A percentile compares a stretch with the other conserved stretches of the same genome.
Conservation (phyloP, 2,329 filamentous ascomycete species). For the Ilyonectria sp. region DNA sequence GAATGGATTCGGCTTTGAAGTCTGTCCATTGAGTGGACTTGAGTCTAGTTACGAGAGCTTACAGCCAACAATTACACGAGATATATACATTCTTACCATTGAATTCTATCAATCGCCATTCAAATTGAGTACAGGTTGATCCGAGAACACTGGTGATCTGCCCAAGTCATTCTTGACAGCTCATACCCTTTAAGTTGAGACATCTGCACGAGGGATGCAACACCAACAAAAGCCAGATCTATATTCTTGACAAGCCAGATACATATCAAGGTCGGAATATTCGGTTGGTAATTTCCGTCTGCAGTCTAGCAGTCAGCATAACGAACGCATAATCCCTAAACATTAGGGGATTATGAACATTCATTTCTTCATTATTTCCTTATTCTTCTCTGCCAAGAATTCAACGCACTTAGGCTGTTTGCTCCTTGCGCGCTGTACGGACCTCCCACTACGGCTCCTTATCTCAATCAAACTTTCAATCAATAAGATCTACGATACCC, state of each 20-base stretch:
- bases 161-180: too few relatives aligned
- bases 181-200: too few relatives aligned
- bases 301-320: too few relatives aligned
- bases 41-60: neutral
- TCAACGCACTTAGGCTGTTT: neutral
- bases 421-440: neutral
- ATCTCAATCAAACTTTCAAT: neutral
- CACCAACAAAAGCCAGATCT: too few relatives aligned
- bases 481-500: constrained; percentile 10
- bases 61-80: neutral
- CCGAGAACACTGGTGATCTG: neutral
- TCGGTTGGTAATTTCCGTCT: too few relatives aligned
- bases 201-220: too few relatives aligned
- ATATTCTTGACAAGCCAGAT: too few relatives aligned
- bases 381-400: neutral
- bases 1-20: neutral
- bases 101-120: too few relatives aligned
- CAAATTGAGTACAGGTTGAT: neutral
- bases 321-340: too few relatives aligned
- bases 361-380: neutral
- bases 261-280: too few relatives aligned
- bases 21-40: neutral
- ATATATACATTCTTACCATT: neutral
- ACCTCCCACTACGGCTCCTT: too few relatives aligned
- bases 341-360: neutral